phyloP scores from a whole-genome alignment of 495 filamentous ascomycete genomes.

The Elaphomyces granulatus region DNA sequence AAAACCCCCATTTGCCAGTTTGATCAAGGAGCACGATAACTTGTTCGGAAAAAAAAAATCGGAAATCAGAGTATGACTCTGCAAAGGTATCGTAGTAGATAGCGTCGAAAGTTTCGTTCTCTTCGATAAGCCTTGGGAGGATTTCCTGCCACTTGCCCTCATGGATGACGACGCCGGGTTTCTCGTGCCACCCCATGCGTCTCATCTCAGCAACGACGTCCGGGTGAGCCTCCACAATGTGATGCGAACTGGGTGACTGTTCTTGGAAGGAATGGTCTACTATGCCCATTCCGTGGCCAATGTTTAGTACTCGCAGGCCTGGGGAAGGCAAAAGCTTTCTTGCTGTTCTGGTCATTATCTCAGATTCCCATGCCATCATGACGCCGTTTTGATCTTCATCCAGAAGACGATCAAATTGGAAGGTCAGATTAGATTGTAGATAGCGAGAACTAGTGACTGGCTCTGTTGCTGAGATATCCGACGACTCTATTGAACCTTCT shows the following conservation, averaged over 20 bases:
- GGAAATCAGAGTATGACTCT: constrained; percentile 75
- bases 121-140: constrained; percentile 51
- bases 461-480: constrained; percentile 16
- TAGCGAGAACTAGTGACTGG: constrained; percentile 53
- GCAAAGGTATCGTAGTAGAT: constrained; percentile 99
- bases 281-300: constrained; percentile 96
- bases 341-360: constrained; percentile 73
- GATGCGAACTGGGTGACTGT: constrained; percentile 48
- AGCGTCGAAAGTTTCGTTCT: constrained; percentile 64
- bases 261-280: constrained; percentile 71
- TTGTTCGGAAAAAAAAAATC: constrained; percentile 76
- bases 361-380: constrained; percentile 95
- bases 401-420: constrained; percentile 58
- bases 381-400: constrained; percentile 76
- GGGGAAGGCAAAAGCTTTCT: constrained; percentile 41
- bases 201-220: constrained; percentile 60
- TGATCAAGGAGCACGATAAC: constrained; percentile 64
- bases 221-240: constrained; percentile 89
- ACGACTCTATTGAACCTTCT: constrained; percentile 1
- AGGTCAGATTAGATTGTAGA: constrained; percentile 61
- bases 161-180: constrained; percentile 48
- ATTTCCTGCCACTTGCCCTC: constrained; percentile 79
- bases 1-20: constrained; percentile 74
- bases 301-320: constrained; percentile 65
- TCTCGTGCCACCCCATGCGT: constrained; percentile 45